Evolutionary conservation across 2,329 filamentous ascomycete species (phyloP).

Genomic region (Aspergillus transmontanensis): DNA sequence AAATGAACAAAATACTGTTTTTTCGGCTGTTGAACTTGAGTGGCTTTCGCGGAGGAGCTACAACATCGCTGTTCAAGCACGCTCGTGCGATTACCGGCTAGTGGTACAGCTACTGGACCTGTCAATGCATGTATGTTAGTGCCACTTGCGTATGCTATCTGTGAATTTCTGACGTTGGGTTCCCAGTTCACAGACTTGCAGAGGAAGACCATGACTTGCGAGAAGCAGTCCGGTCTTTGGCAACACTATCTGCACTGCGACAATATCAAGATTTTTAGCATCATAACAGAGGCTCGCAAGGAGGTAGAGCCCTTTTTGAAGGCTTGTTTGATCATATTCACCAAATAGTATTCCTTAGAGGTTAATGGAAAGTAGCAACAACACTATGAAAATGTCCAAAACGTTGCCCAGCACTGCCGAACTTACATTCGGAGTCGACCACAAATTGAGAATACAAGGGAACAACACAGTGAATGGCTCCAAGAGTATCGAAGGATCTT

Average conservation of each 20-base stretch:
- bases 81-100: constrained; percentile 58
- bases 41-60: constrained; percentile 86
- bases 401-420: constrained; percentile 64
- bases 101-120: constrained; percentile 58
- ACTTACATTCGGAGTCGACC: constrained; percentile 44
- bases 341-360: not conserved
- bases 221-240: constrained; percentile 50
- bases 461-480: constrained; percentile 55
- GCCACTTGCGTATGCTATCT: not conserved
- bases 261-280: constrained; percentile 61
- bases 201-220: constrained; percentile 20
- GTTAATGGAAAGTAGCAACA: constrained; percentile 49
- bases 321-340: constrained; percentile 25
- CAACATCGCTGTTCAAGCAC: constrained; percentile 70
- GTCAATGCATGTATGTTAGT: constrained; percentile 43
- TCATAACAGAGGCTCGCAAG: constrained; percentile 51
- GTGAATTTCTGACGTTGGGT: not conserved
- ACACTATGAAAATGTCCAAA: constrained; percentile 63
- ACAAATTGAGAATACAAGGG: constrained; percentile 43
- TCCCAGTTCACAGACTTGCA: constrained; percentile 44
- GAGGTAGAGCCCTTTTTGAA: constrained; percentile 43
- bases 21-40: constrained; percentile 68
- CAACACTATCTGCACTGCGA: constrained; percentile 69
- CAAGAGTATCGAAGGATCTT: constrained; percentile 68
- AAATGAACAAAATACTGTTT: constrained; percentile 50